These are phyloP conservation scores for Cichorium intybus DNA, from an alignment of 140 eudicot genomes.

Conservation along the genomic window DNA sequence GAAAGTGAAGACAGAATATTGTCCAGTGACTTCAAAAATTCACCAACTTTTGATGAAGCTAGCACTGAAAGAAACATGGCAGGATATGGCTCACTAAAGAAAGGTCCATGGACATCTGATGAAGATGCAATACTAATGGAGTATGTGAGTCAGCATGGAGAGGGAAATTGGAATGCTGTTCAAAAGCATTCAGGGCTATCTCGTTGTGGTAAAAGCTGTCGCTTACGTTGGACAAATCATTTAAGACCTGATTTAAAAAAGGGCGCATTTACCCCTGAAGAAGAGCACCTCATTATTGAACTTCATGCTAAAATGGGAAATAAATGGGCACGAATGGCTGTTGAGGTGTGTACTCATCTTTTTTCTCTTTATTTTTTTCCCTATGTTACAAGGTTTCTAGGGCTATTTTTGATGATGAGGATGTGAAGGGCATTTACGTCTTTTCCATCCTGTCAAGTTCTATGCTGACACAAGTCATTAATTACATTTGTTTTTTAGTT, in stretches of 20 bases:
- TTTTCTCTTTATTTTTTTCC: neutral
- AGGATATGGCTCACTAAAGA: constrained; percentile 48
- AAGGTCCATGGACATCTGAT: constrained; percentile 93
- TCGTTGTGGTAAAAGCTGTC: constrained; percentile 91
- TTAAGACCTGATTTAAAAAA: constrained; percentile 76
- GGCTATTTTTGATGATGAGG: too few relatives aligned
- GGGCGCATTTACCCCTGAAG: constrained; percentile 71
- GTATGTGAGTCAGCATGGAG: constrained; percentile 83
- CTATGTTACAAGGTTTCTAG: too few relatives aligned
- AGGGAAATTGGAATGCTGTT: constrained; percentile 95
- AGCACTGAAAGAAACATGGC: constrained; percentile 44
- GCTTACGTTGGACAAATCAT: constrained; percentile 89
- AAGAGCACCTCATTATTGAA: constrained; percentile 68
- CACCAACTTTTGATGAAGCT: constrained; percentile 52
- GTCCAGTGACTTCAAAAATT: constrained; percentile 34
- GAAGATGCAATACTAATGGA: constrained; percentile 84
- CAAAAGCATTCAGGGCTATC: constrained; percentile 79
- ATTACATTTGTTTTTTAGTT: constrained; percentile 38
- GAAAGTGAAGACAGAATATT: constrained; percentile 55
- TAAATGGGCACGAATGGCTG: constrained; percentile 97
- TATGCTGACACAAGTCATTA: constrained; percentile 6
- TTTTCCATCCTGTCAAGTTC: neutral
- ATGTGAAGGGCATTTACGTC: too few relatives aligned
- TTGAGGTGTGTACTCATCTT: constrained; percentile 46
- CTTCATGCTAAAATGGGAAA: constrained; percentile 88